Percentiles rank a stretch among this genome's conserved stretches.
These are phyloP conservation scores for Apophysomyces sp. DNA, from an alignment of 371 early-diverging fungal species.

Conservation along the genomic window DNA sequence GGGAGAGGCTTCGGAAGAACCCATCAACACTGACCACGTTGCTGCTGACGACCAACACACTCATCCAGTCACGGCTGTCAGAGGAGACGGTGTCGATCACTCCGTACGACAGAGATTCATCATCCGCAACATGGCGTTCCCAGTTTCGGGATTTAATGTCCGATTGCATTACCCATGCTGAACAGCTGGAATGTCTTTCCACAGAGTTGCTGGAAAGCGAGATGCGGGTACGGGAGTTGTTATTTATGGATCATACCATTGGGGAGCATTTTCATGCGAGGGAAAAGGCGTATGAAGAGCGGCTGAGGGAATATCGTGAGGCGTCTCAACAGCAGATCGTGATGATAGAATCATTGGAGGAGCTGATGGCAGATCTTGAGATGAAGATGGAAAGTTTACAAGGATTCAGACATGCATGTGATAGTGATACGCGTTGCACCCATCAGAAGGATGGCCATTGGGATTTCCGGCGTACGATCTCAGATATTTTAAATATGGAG, in stretches of 20 bases:
- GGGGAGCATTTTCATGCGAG: slow-evolving; percentile 21
- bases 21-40: slow-evolving; percentile 8
- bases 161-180: slow-evolving; percentile 30
- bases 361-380: slow-evolving; percentile 12
- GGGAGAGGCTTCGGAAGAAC: background rate
- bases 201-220: slow-evolving; percentile 24
- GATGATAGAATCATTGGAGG: slow-evolving; percentile 30
- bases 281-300: slow-evolving; percentile 29
- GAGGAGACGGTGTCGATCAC: slow-evolving; percentile 29
- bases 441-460: background rate
- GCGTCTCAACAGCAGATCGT: slow-evolving; percentile 21
- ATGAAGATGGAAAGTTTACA: background rate
- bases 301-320: slow-evolving; percentile 22
- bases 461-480: background rate
- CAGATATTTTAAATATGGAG: background rate
- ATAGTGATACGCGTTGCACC: background rate
- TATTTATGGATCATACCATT: slow-evolving; percentile 15
- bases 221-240: slow-evolving; percentile 23
- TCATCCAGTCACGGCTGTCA: slow-evolving; percentile 36
- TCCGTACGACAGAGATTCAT: slow-evolving; percentile 3
- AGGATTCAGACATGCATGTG: too few species aligned
- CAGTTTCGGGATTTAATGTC: slow-evolving; percentile 25
- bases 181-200: slow-evolving; percentile 27
- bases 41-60: slow-evolving; percentile 32
- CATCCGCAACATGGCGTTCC: slow-evolving; percentile 17